Evolutionary conservation across 495 filamentous ascomycete genomes (phyloP), one percentile per base, ranked within the genome.

Genomic region (Aspergillus steynii): DNA sequence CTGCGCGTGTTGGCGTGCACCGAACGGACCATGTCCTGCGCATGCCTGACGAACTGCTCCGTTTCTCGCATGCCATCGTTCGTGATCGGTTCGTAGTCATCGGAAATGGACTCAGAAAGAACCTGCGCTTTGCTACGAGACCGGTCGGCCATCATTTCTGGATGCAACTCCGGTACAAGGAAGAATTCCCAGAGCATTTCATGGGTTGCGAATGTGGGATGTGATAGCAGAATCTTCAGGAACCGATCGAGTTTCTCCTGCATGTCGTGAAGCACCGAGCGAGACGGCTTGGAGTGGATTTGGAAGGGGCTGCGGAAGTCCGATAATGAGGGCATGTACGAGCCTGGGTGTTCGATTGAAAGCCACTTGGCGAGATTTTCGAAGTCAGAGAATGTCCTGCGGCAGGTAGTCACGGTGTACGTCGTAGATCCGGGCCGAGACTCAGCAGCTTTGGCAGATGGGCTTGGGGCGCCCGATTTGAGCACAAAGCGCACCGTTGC

Each of bases 101-200:
- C 95, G 56, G 85, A 82, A 20, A 99, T 86, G 26, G 87, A 92
- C 70, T 99, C 96, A 15, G 81, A 77, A 53, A 93, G 85, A 0
- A 86, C 85, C 65, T 91, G 87, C 3, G 92, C 92, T 73, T 99
- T 99, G 55, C 89, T 84, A 46, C 84, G 87, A 62, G 90, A 95
- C 29, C 96, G 84, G 69, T 96, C 90, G 27, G 88, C 90, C 85
- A 98, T 92, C 85, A 90, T 89, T 15, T 93, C 86, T 3, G 90
- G 84, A 66, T 96, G 92, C 25, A 98, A 83, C 59, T 99, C 96
- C 2, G 96, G 96, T 15, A 98, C 94, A 2, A 99, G 84, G 74
- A 99, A 96, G 76, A 99, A 99, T 66, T 99, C 96, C 96, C 96
- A 99, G 6, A 99, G 80, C 83, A 97, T 90, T 77, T 99, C 96